Base-by-base conservation (phyloP, 306 rosid species). In the Heteromeles arbutifolia region DNA sequence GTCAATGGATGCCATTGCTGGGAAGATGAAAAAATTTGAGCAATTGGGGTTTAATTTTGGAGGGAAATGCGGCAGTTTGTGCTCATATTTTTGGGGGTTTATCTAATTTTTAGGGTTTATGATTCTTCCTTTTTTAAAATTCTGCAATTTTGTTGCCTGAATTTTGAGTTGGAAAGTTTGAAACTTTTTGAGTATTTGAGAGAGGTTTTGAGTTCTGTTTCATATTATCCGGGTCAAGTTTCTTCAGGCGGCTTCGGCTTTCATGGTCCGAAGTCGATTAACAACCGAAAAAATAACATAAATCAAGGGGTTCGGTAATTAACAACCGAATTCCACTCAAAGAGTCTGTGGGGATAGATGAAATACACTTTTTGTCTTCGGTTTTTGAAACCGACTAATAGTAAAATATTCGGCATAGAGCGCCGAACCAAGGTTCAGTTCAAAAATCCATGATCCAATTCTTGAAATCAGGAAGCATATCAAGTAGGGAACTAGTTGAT, bases 1-100 rank as follows among this genome's bases (percentile, higher is more conserved):
- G 85, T 88, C 92, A 62, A 84, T 58, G 77, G 90, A 64, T 73
- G 77, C 75, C 97, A 92, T 92, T 24, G 79, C 74, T 82, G 50
- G 56, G 1, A 39, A 21, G 14, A 9, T 37, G 19, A 22, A 39
- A 43, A 26, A 39, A 45, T 6, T 22, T 52, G 65, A 19, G 58
- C 41, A 67, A 53, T 44, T 48, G 63, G 75, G 80, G 62, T 43
- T 10, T 22, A 62, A 41, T 54, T 73, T 57, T 54, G 8, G n/a
- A 34, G 48, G 12, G 66, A 44, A 73, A 29, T 41, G 82, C 31
- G 50, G 29, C 59, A n/a, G 62, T 9, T 58, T 34, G 70, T 2
- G 28, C 62, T 67, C 71, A 61, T 48, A 13, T 5, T 34, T 22
- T 54, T 5, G 10, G 8, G 59, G 58, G 29, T 61, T 73, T 61